Percentiles rank a stretch among this genome's conserved stretches.
phyloP scores from a whole-genome alignment of 225 moss, liverwort and hornwort genomes.

The Marchantia paleacea region DNA sequence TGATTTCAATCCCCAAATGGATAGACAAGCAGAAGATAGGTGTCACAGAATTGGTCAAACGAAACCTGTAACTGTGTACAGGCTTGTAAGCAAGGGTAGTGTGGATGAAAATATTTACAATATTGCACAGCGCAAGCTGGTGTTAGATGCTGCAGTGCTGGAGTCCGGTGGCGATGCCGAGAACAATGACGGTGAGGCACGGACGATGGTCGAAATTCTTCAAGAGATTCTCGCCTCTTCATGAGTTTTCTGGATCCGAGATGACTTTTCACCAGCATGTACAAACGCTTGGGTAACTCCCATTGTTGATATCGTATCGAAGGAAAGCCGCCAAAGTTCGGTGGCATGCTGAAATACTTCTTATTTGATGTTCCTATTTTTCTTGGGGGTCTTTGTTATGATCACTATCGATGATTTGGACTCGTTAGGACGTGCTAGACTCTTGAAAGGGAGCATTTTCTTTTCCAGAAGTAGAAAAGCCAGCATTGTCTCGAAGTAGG shows the following conservation, averaged over 20 bases:
- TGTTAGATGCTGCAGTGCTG: slow-evolving; percentile 89
- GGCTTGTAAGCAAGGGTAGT: slow-evolving; percentile 82
- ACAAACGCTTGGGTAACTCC: background rate
- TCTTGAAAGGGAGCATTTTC: background rate
- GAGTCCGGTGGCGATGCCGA: slow-evolving; percentile 62
- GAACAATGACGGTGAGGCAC: slow-evolving; percentile 65
- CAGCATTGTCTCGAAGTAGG: background rate
- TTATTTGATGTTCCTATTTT: background rate
- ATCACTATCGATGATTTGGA: background rate
- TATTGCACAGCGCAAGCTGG: slow-evolving; percentile 95
- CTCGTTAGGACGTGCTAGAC: background rate
- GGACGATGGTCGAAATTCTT: slow-evolving; percentile 84
- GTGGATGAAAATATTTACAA: slow-evolving; percentile 96
- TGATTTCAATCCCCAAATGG: slow-evolving; percentile 99
- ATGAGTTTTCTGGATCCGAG: slow-evolving; percentile 26
- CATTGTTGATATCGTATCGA: background rate
- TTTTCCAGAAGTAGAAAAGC: background rate
- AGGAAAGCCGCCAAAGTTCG: background rate
- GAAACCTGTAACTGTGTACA: slow-evolving; percentile 89
- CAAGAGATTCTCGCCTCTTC: slow-evolving; percentile 68
- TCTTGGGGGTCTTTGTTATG: background rate
- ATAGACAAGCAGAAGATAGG: slow-evolving; percentile 97
- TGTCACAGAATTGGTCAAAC: slow-evolving; percentile 94
- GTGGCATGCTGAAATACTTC: background rate
- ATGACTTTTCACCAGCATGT: background rate